phyloP scores from a whole-genome alignment of 768 basidiomycete species.

The Mrakia frigida region DNA sequence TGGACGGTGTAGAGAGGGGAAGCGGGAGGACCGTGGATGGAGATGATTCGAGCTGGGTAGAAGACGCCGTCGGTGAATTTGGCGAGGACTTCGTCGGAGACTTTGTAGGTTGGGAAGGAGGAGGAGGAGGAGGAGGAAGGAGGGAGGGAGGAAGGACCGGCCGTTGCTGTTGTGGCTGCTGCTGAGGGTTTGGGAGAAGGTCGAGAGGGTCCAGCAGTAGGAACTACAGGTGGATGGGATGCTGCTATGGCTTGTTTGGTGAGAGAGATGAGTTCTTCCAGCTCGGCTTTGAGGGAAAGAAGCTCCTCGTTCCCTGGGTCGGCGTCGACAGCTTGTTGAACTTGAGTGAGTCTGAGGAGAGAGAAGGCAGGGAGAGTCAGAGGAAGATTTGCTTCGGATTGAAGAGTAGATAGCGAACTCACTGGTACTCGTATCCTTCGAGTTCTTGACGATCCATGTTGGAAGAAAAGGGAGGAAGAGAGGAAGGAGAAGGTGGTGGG shows the following conservation, averaged over 20 bases:
- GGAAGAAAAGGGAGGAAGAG: slow-evolving; percentile 31
- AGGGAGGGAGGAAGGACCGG: slow-evolving; percentile 17
- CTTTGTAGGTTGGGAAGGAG: slow-evolving; percentile 38
- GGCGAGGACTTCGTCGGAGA: slow-evolving; percentile 45
- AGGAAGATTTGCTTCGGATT: background rate
- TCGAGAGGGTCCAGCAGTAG: slow-evolving; percentile 4
- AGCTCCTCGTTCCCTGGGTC: slow-evolving; percentile 44
- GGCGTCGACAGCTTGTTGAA: slow-evolving; percentile 42
- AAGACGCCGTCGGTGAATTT: slow-evolving; percentile 46
- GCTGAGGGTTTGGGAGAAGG: slow-evolving; percentile 27
- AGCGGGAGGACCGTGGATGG: slow-evolving; percentile 42
- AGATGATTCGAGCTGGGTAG: slow-evolving; percentile 44
- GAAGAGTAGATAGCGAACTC: background rate
- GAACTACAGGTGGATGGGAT: slow-evolving; percentile 9
- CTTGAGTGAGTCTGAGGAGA: slow-evolving; percentile 39
- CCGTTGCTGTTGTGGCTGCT: slow-evolving; percentile 15
- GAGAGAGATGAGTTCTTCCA: slow-evolving; percentile 43
- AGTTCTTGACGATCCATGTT: slow-evolving; percentile 41
- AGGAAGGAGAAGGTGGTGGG: slow-evolving; percentile 29
- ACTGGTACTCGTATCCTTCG: slow-evolving; percentile 43
- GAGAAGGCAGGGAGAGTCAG: background rate
- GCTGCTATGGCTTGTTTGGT: slow-evolving; percentile 39
- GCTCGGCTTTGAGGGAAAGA: slow-evolving; percentile 42
- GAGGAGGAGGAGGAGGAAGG: background rate
- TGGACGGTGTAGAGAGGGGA: slow-evolving; percentile 43